These are phyloP conservation scores for Pestalotiopsis sp. DNA, from an alignment of 2,329 filamentous ascomycete species.

Conservation along the genomic window DNA sequence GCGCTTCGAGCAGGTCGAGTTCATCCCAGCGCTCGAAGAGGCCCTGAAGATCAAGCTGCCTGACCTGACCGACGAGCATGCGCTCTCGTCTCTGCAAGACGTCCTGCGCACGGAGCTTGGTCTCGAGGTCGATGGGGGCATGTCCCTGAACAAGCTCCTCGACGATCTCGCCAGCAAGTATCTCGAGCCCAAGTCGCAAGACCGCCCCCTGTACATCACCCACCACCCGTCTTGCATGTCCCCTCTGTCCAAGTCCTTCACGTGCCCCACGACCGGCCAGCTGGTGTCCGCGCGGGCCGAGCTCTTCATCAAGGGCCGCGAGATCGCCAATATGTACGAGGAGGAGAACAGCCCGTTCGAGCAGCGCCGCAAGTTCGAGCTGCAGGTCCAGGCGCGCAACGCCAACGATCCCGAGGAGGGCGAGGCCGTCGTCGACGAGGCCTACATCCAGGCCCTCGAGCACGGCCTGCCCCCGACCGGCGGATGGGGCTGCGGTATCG, in stretches of 20 bases:
- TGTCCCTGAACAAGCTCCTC: constrained; percentile 68
- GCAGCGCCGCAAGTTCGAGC: constrained; percentile 81
- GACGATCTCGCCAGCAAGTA: constrained; percentile 78
- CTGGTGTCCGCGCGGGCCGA: constrained; percentile 80
- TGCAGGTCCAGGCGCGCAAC: constrained; percentile 41
- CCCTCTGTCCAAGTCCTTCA: constrained; percentile 85
- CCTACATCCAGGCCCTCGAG: constrained; percentile 82
- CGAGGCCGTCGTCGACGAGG: constrained; percentile 67
- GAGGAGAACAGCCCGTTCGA: constrained; percentile 93
- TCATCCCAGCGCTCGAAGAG: constrained; percentile 77
- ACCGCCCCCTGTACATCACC: constrained; percentile 78
- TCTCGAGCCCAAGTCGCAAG: constrained; percentile 74
- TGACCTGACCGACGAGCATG: constrained; percentile 57
- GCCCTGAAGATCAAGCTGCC: constrained; percentile 69
- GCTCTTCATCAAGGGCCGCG: constrained; percentile 77
- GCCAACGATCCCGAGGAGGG: constrained; percentile 47
- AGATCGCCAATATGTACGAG: constrained; percentile 96
- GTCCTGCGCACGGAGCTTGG: constrained; percentile 57
- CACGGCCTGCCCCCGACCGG: constrained; percentile 94
- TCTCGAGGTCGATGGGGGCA: constrained; percentile 60
- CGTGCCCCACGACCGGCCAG: constrained; percentile 69
- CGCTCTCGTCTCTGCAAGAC: constrained; percentile 59
- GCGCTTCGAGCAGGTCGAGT: constrained; percentile 73
- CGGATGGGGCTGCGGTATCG: constrained; percentile 93
- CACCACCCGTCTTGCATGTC: constrained; percentile 91